Evolutionary conservation across 1,284 basidiomycete species (phyloP).

Genomic region (Rhodotorula sp.): DNA sequence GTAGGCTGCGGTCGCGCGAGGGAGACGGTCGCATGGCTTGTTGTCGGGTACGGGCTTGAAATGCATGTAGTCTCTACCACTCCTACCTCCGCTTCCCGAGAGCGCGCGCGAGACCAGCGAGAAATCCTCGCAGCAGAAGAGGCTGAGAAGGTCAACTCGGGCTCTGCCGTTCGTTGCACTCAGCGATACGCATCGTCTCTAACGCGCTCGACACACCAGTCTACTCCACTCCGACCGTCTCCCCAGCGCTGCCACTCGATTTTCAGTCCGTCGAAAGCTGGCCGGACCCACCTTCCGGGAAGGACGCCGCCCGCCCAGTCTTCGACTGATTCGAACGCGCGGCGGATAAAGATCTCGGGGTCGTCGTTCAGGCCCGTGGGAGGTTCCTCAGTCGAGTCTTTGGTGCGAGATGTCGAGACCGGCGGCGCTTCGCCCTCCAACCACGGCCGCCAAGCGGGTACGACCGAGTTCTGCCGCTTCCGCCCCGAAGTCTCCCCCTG

Average conservation of each 20-base stretch:
- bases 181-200: constrained; percentile 24
- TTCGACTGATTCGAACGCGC: constrained; percentile 20
- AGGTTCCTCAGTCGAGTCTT: too few species aligned
- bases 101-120: too few species aligned
- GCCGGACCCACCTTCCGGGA: constrained; percentile 17
- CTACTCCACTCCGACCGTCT: background rate
- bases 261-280: constrained; percentile 20
- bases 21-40: too few species aligned
- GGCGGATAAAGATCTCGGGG: constrained; percentile 6
- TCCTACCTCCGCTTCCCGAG: too few species aligned
- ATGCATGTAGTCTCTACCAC: too few species aligned
- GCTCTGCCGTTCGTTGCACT: background rate
- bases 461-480: background rate
- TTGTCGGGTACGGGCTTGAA: too few species aligned
- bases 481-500: constrained; percentile 46
- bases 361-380: constrained; percentile 8
- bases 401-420: background rate
- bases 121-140: too few species aligned
- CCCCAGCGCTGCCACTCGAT: constrained; percentile 12
- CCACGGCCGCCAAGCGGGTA: constrained; percentile 7
- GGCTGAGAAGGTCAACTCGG: background rate
- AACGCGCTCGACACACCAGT: background rate
- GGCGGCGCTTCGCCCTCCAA: background rate
- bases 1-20: too few species aligned
- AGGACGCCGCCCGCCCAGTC: constrained; percentile 18